These are phyloP conservation scores for Thielaviopsis populi DNA, from an alignment of 2,329 filamentous ascomycete genomes.

Conservation along the genomic window DNA sequence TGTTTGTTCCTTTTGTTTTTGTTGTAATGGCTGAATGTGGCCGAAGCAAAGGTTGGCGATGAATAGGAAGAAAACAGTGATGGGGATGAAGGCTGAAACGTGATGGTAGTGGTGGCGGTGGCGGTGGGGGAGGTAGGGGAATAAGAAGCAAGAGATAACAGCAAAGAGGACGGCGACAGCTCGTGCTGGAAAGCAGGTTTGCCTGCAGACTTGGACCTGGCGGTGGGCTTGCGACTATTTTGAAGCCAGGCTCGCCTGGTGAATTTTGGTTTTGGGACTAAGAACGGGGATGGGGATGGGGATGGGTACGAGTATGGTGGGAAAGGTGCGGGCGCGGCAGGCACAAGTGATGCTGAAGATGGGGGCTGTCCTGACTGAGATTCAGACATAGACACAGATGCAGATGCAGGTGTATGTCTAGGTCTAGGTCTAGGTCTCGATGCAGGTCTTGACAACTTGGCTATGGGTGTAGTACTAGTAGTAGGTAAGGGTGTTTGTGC, in stretches of 20 bases:
- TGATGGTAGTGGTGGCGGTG: neutral
- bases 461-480: neutral
- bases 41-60: slow-evolving; percentile 3
- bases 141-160: slow-evolving; percentile 4
- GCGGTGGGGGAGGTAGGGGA: slow-evolving; percentile 7
- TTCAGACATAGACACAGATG: neutral
- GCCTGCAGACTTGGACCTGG: neutral
- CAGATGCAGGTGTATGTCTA: neutral
- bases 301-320: neutral
- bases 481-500: neutral
- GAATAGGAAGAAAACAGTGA: slow-evolving; percentile 7
- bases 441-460: neutral
- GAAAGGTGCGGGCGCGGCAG: neutral
- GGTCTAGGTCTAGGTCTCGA: neutral
- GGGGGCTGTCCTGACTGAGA: neutral
- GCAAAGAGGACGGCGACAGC: neutral
- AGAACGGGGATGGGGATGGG: neutral
- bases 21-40: slow-evolving; percentile 1
- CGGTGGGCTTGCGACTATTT: slow-evolving; percentile 1
- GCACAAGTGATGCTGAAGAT: neutral
- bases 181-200: neutral
- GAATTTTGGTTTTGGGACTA: neutral
- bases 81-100: slow-evolving; percentile 6
- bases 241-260: slow-evolving; percentile 6
- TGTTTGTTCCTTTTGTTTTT: neutral